Conservation (phyloP, 495 filamentous ascomycete genomes). For the Podospora comata region DNA sequence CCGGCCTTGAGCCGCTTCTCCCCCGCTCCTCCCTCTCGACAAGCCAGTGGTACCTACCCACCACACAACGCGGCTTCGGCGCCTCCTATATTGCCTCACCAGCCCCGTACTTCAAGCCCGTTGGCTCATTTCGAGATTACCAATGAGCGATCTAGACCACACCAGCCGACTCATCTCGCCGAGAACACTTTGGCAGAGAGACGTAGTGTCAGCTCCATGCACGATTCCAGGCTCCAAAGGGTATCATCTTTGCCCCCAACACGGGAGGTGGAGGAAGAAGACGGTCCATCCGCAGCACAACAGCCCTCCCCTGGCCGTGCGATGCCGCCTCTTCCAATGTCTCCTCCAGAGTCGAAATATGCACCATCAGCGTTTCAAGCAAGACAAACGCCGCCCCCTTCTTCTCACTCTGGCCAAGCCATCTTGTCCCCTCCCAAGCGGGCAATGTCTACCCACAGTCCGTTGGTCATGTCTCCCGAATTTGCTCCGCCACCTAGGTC, state of each 20-base stretch:
- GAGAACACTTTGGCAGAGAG: slow-evolving; percentile 35
- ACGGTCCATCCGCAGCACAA: slow-evolving; percentile 30
- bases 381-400: slow-evolving; percentile 46
- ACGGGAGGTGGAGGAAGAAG: slow-evolving; percentile 52
- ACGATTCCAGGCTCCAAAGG: slow-evolving; percentile 45
- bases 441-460: slow-evolving; percentile 45
- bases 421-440: slow-evolving; percentile 55
- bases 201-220: slow-evolving; percentile 46
- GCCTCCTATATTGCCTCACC: slow-evolving; percentile 61
- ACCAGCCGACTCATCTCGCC: slow-evolving; percentile 32
- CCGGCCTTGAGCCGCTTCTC: slow-evolving; percentile 50
- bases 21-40: slow-evolving; percentile 47
- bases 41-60: slow-evolving; percentile 41
- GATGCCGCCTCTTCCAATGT: slow-evolving; percentile 21
- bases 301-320: slow-evolving; percentile 17
- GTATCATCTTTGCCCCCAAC: slow-evolving; percentile 51
- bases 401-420: slow-evolving; percentile 32
- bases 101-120: slow-evolving; percentile 81
- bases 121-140: slow-evolving; percentile 63
- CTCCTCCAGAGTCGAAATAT: slow-evolving; percentile 34
- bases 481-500: slow-evolving; percentile 65
- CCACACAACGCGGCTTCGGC: slow-evolving; percentile 34
- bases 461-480: slow-evolving; percentile 36
- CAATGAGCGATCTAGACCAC: slow-evolving; percentile 40
- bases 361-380: slow-evolving; percentile 24